A percentile compares a stretch with the other conserved stretches of the same genome.
phyloP scores from a whole-genome alignment of 495 filamentous ascomycete genomes.

The Trichocladium uniseriatum region DNA sequence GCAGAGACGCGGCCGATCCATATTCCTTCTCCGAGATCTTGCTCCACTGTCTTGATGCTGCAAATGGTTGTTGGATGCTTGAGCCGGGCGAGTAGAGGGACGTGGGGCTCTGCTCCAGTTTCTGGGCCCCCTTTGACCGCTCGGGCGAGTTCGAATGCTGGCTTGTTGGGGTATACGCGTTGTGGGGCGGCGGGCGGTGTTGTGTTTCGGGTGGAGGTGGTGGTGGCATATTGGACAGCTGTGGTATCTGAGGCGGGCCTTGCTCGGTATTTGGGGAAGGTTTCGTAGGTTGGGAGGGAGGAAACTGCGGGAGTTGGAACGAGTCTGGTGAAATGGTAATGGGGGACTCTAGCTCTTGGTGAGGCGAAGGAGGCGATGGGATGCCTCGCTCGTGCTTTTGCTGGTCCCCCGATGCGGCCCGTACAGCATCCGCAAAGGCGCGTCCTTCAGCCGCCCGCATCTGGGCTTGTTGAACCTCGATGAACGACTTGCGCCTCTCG shows the following conservation, averaged over 20 bases:
- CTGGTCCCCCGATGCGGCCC: constrained; percentile 25
- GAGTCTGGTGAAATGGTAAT: constrained; percentile 21
- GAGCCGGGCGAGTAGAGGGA: constrained; percentile 21
- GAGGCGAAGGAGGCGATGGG: constrained; percentile 5
- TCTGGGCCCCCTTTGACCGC: constrained; percentile 9
- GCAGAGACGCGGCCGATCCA: constrained; percentile 1
- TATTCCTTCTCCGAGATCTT: constrained; percentile 19
- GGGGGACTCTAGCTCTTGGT: constrained; percentile 6
- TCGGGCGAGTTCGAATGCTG: constrained; percentile 16
- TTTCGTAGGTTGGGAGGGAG: neutral
- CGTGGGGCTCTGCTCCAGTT: constrained; percentile 20
- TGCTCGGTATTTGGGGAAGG: constrained; percentile 2
- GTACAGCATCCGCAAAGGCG: constrained; percentile 49
- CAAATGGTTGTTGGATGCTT: constrained; percentile 20
- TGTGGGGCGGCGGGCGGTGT: constrained; percentile 5
- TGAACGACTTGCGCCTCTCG: constrained; percentile 40
- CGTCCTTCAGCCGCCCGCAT: constrained; percentile 66
- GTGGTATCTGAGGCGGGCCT: neutral
- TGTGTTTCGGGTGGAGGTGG: constrained; percentile 5
- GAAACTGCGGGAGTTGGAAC: constrained; percentile 1
- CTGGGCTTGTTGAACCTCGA: constrained; percentile 54
- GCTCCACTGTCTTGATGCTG: constrained; percentile 16
- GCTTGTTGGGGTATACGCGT: constrained; percentile 1
- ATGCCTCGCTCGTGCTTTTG: constrained; percentile 13
- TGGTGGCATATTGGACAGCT: constrained; percentile 4